Percentiles rank a stretch among this genome's conserved stretches.
phyloP scores from a whole-genome alignment of 2,329 filamentous ascomycete genomes.

The Apiospora arundinis region DNA sequence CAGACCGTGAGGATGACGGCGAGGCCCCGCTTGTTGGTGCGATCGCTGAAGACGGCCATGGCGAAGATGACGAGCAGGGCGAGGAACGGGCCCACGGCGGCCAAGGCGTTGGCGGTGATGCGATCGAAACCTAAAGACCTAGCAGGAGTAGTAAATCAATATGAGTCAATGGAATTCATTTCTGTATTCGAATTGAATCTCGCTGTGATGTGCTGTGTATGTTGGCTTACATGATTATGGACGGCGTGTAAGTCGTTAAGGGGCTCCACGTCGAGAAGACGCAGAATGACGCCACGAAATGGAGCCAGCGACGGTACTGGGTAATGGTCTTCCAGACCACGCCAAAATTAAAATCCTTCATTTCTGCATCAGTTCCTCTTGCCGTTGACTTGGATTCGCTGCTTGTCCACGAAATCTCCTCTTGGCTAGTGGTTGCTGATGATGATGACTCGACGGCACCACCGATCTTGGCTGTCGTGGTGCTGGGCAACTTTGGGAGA shows the following conservation, averaged over 20 bases:
- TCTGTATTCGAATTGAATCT: not conserved
- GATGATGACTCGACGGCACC: not conserved
- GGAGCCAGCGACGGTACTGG: slow-evolving; percentile 54
- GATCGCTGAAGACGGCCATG: slow-evolving; percentile 56
- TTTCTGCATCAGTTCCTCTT: not conserved
- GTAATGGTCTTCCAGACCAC: slow-evolving; percentile 51
- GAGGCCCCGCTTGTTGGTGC: slow-evolving; percentile 49
- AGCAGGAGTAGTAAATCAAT: not conserved
- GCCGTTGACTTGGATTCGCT: not conserved
- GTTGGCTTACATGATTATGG: slow-evolving; percentile 46
- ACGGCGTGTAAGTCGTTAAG: slow-evolving; percentile 57
- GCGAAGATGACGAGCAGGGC: slow-evolving; percentile 54
- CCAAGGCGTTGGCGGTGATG: slow-evolving; percentile 53
- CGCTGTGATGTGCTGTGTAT: not conserved
- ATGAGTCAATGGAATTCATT: not conserved
- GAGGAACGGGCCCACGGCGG: slow-evolving; percentile 49
- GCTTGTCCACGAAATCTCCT: not conserved
- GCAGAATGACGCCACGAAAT: slow-evolving; percentile 55
- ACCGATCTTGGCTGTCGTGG: slow-evolving; percentile 36
- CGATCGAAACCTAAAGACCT: slow-evolving; percentile 52
- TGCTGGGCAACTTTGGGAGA: slow-evolving; percentile 47
- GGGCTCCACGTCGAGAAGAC: slow-evolving; percentile 61
- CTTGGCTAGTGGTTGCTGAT: not conserved
- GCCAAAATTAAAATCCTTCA: slow-evolving; percentile 26
- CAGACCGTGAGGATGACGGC: slow-evolving; percentile 51